Evolutionary conservation across 202 grass and related monocot species (phyloP).

Genomic region (Carex sylvatica): DNA sequence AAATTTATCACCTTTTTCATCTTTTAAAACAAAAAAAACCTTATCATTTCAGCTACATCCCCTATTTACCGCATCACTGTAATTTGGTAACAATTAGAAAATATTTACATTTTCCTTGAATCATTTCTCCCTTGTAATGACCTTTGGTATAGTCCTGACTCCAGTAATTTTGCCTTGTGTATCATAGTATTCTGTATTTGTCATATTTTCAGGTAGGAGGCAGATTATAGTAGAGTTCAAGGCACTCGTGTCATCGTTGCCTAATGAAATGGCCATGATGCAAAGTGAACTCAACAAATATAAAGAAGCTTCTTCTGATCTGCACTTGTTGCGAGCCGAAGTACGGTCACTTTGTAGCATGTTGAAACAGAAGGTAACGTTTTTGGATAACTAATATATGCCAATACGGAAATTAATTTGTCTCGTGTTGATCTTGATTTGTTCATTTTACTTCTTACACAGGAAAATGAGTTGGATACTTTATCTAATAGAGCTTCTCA

Average conservation of each 20-base stretch:
- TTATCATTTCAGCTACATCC: background rate
- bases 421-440: conserved; percentile 24
- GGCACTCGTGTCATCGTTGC: conserved; percentile 57
- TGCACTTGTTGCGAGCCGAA: conserved; percentile 69
- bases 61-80: background rate
- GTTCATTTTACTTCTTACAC: conserved; percentile 30
- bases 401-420: background rate
- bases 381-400: background rate
- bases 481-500: conserved; percentile 39
- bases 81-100: background rate
- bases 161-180: background rate
- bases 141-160: background rate
- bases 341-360: conserved; percentile 60
- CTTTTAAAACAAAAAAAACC: too few species aligned
- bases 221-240: conserved; percentile 75
- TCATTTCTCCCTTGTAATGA: background rate
- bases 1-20: background rate
- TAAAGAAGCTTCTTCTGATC: conserved; percentile 48
- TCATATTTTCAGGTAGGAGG: conserved; percentile 57
- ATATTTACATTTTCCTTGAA: background rate
- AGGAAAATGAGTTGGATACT: conserved; percentile 57
- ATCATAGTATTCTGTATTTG: background rate
- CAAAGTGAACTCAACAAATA: conserved; percentile 63
- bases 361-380: conserved; percentile 49
- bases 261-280: conserved; percentile 58